Conservation (phyloP, 2,329 filamentous ascomycete genomes). For the Malbranchea zuffiana region DNA sequence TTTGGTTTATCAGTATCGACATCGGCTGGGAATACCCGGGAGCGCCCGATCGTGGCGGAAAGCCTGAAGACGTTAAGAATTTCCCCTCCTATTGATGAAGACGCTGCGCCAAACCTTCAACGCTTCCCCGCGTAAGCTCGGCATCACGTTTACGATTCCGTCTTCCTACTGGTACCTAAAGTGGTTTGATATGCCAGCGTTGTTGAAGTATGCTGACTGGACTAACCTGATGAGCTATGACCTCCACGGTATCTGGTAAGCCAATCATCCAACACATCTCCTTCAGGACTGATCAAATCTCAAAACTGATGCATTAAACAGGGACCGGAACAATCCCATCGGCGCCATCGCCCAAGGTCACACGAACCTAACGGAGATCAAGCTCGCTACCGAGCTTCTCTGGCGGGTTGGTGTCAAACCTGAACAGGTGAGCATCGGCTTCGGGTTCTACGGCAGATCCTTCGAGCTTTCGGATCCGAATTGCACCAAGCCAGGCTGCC, state of each 20-base stretch:
- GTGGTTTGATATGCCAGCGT: conserved; percentile 17
- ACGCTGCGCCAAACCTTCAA: conserved; percentile 1
- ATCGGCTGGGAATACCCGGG: conserved; percentile 10
- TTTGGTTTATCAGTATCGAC: no score
- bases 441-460: conserved; percentile 40
- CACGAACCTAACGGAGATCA: conserved; percentile 25
- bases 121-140: conserved; percentile 3
- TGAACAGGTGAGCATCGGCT: conserved; percentile 26
- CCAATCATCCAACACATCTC: no score
- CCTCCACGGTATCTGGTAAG: conserved; percentile 12
- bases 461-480: conserved; percentile 26
- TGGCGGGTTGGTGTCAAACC: conserved; percentile 22
- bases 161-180: conserved; percentile 17
- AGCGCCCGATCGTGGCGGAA: conserved; percentile 8
- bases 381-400: conserved; percentile 15
- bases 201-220: conserved; percentile 16
- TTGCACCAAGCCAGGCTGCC: conserved; percentile 19
- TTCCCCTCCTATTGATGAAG: conserved; percentile 3
- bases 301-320: no score
- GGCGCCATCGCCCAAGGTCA: conserved; percentile 22
- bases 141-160: neutral
- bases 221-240: conserved; percentile 24
- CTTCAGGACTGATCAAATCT: no score
- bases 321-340: conserved; percentile 1
- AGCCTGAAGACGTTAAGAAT: conserved; percentile 4